Evolutionary conservation across 352 stramenopile genomes (phyloP).

Genomic region (Albugo laibachii): DNA sequence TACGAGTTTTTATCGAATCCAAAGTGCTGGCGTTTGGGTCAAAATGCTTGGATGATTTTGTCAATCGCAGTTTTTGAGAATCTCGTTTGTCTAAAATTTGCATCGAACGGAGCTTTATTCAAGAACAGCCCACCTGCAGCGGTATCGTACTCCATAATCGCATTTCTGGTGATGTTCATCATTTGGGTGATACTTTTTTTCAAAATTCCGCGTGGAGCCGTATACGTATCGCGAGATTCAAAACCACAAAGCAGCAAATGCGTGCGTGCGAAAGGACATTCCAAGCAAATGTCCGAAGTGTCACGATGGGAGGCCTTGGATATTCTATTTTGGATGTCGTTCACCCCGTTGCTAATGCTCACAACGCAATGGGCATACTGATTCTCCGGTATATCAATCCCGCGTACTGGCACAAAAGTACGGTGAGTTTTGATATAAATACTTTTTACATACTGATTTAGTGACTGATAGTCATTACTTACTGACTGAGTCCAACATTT

Average conservation of each 20-base stretch:
- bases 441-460: too few species aligned
- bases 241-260: background rate
- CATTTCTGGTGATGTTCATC: slow-evolving; percentile 39
- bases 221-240: background rate
- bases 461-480: too few species aligned
- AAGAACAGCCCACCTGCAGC: slow-evolving; percentile 25
- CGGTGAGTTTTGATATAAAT: too few species aligned
- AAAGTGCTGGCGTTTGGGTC: slow-evolving; percentile 44
- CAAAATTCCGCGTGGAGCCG: background rate
- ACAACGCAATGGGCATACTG: slow-evolving; percentile 72
- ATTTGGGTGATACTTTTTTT: slow-evolving; percentile 72
- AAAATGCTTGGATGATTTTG: slow-evolving; percentile 72
- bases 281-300: slow-evolving; percentile 5
- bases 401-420: too few species aligned
- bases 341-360: slow-evolving; percentile 53
- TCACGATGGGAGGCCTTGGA: slow-evolving; percentile 42
- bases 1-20: slow-evolving; percentile 75
- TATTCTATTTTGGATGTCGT: slow-evolving; percentile 73
- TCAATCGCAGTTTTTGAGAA: slow-evolving; percentile 60
- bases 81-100: slow-evolving; percentile 72
- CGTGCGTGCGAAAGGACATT: background rate
- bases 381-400: background rate
- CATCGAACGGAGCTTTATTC: slow-evolving; percentile 31
- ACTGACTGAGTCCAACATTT: too few species aligned
- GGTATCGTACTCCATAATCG: slow-evolving; percentile 35